Base-by-base conservation (phyloP, 495 filamentous ascomycete species). In the Penicillium verhagenii region DNA sequence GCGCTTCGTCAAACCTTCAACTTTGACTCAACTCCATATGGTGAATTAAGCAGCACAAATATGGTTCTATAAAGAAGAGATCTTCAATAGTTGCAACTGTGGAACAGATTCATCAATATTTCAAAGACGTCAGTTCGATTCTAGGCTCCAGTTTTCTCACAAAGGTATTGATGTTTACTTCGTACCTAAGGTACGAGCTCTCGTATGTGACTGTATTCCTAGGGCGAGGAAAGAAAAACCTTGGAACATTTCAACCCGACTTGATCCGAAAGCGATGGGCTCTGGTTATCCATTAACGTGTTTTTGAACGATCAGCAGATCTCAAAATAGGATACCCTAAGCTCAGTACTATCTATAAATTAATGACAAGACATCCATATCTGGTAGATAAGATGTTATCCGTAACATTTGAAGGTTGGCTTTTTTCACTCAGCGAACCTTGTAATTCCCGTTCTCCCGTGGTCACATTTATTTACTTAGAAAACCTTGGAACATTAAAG, bases 1-100 rank as follows among this genome's bases (percentile, higher is more conserved):
- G 29, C 29, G 47, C 33, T 37, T 50, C 47, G 24, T 37, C 29
- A 50, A 25, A 37, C 47, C 14, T 26, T 38, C 13, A 45, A 45
- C 23, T 39, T 38, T 50, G 47, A 50, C 35, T 16, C 18, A 31
- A 23, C 33, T 38, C 31, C 28, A 50, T 2, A 33, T 21, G 19
- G 16, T 33, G 19, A 16, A 4, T 35, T 14, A 5, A 35, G 6
- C 14, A 35, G 6, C 7, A 5, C 10, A 13, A 35, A 35, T 35
- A 35, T 35, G 13, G n/a, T n/a, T n/a, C n/a, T n/a, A n/a, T n/a
- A n/a, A n/a, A n/a, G n/a, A n/a, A n/a, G n/a, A n/a, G n/a, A n/a
- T n/a, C n/a, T n/a, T n/a, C n/a, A n/a, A n/a, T n/a, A n/a, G n/a
- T n/a, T n/a, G n/a, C n/a, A n/a, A n/a, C n/a, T n/a, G 14, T 16